phyloP scores from a whole-genome alignment of 2,329 filamentous ascomycete genomes.

The Fusarium sp. region DNA sequence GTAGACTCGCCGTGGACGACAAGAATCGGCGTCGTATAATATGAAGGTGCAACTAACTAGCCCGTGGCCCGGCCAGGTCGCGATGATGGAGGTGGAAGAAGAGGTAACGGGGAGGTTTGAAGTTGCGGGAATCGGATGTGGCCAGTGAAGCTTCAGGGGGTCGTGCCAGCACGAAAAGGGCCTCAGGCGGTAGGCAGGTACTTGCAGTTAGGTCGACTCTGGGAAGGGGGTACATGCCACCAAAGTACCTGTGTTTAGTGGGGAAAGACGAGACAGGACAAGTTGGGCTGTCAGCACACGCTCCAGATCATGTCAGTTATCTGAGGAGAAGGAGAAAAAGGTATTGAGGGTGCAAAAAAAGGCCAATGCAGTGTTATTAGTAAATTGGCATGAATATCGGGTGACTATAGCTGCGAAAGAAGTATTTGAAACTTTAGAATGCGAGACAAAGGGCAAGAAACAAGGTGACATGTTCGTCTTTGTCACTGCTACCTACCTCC shows the following conservation, averaged over 20 bases:
- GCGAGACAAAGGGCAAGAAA: background rate
- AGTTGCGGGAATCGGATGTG: slow-evolving; percentile 38
- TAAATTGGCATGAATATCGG: background rate
- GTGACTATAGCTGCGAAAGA: background rate
- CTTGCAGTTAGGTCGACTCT: background rate
- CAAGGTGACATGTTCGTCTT: background rate
- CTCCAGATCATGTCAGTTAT: slow-evolving; percentile 34
- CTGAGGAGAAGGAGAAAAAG: slow-evolving; percentile 1
- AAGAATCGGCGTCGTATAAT: slow-evolving; percentile 36
- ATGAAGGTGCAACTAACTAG: slow-evolving; percentile 47
- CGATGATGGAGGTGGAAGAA: slow-evolving; percentile 42
- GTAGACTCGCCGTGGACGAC: slow-evolving; percentile 25
- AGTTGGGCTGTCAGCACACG: slow-evolving; percentile 32
- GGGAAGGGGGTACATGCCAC: background rate
- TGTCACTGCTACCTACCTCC: background rate
- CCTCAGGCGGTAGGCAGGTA: slow-evolving; percentile 22
- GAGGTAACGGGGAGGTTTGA: slow-evolving; percentile 39
- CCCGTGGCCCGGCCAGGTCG: slow-evolving; percentile 54
- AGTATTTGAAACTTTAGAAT: background rate
- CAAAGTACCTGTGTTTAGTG: slow-evolving; percentile 19
- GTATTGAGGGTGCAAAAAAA: background rate
- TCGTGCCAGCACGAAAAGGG: slow-evolving; percentile 36
- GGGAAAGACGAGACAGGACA: slow-evolving; percentile 21
- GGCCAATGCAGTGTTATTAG: background rate
- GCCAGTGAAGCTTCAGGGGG: slow-evolving; percentile 42